Conservation (phyloP, 371 early-diverging fungal species). For the Racocetra persica region DNA sequence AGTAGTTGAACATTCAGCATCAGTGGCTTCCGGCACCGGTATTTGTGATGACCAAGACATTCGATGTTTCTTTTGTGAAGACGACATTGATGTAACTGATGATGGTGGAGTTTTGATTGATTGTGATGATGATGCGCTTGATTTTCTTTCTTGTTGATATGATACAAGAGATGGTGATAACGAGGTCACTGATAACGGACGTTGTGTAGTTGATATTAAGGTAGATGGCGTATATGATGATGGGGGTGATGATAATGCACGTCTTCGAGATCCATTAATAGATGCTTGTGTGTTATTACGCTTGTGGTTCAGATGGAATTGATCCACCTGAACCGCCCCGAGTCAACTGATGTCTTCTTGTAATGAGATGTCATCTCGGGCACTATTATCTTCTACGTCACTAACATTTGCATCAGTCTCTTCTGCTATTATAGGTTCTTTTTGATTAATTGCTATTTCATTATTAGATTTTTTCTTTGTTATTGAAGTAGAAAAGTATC, state of each 20-base stretch:
- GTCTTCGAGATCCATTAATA: background rate
- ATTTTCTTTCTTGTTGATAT: background rate
- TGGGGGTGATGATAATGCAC: conserved; percentile 22
- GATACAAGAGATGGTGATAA: background rate
- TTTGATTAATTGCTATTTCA: background rate
- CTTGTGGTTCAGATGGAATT: background rate
- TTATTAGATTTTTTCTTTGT: background rate
- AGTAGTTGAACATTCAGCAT: background rate
- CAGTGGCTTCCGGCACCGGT: background rate
- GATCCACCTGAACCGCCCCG: conserved; percentile 36
- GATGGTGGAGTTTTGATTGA: conserved; percentile 16
- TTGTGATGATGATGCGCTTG: conserved; percentile 18
- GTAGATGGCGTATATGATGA: no score
- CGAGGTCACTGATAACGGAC: conserved; percentile 11
- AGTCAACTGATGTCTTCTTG: conserved; percentile 31
- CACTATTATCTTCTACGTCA: background rate
- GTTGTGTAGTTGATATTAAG: background rate
- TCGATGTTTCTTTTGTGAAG: background rate
- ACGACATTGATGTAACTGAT: conserved; percentile 9
- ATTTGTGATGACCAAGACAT: background rate
- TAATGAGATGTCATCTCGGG: background rate
- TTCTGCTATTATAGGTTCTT: background rate
- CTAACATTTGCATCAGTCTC: background rate
- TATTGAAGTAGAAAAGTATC: conserved; percentile 11
- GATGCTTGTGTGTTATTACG: background rate